Base-by-base conservation (phyloP, 805 yeast species). In the Saccharomycopsis microspora region DNA sequence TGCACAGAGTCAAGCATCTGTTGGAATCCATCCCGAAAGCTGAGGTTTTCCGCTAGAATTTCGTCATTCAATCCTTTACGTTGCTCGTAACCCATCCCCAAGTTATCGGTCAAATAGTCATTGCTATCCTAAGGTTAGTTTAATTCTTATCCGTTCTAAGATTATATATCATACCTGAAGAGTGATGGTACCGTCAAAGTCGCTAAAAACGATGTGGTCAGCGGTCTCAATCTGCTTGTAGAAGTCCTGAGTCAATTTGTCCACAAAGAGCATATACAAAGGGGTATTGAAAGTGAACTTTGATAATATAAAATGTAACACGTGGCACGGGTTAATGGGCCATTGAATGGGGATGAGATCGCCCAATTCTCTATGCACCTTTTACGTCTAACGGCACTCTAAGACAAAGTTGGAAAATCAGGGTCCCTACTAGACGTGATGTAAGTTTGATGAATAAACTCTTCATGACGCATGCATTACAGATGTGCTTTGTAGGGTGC, bases 141-240 rank as follows among this genome's bases (percentile, higher is more conserved):
- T 34, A 2, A n/a, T 27, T 8, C 19, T 27, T 8, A 8, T 9
- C 11, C 8, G 8, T 9, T 34, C 32, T 28, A 40, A 28, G 11
- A 34, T 32, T 32, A 32, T 11, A 9, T 8, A 39, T 48, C 62
- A 10, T 53, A 61, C 64, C 63, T 90, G 95, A 51, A 85, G 68
- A 8, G 98, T 93, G 54, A 93, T 93, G 2, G 98, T 93, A 32
- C 99, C 99, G 63, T 93, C 99, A 78, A 94, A 93, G 64, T 93
- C 99, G 40, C 97, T 85, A 70, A 93, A 93, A 40, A 93, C 83
- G 58, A 93, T 87, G 32, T 52, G 51, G n/a, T 44, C 29, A 43
- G 51, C 51, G 6, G 37, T 38, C 32, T 46, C 39, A 29, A 49
- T 42, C 42, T 52, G 38, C 19, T 42, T 30, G 5, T 28, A 38